phyloP scores from a whole-genome alignment of 768 basidiomycete genomes.

The Pilatotrama ljubarskyi region DNA sequence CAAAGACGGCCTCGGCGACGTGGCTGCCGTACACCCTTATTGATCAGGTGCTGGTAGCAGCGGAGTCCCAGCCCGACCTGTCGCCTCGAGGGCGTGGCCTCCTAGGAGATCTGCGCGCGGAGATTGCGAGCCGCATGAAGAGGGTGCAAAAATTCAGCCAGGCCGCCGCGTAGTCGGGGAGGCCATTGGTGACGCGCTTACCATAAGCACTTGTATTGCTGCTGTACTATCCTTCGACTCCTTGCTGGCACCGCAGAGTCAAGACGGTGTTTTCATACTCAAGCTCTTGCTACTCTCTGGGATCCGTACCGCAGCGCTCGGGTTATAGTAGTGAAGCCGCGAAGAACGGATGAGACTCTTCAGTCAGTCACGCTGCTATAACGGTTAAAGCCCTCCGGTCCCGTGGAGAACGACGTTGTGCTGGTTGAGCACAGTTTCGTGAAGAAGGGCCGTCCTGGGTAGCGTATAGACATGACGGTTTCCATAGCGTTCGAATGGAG shows the following conservation, averaged over 20 bases:
- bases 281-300: too few relatives aligned
- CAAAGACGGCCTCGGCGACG: constrained; percentile 57
- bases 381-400: neutral
- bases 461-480: neutral
- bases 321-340: neutral
- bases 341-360: neutral
- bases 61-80: constrained; percentile 51
- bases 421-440: neutral
- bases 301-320: too few relatives aligned
- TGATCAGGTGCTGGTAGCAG: constrained; percentile 76
- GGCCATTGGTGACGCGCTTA: neutral
- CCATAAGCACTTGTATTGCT: neutral
- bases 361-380: neutral
- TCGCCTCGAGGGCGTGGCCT: constrained; percentile 42
- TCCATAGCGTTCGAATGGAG: neutral
- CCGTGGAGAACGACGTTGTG: neutral
- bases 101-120: constrained; percentile 54
- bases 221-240: neutral
- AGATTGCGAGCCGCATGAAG: constrained; percentile 64
- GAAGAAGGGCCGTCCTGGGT: neutral
- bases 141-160: constrained; percentile 67
- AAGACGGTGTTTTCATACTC: too few relatives aligned
- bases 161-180: constrained; percentile 20
- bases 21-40: constrained; percentile 86
- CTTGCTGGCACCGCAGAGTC: too few relatives aligned